A percentile compares a stretch with the other conserved stretches of the same genome.
Evolutionary conservation across 345 rosid genomes (phyloP).

Genomic region (Syzygium jambos): DNA sequence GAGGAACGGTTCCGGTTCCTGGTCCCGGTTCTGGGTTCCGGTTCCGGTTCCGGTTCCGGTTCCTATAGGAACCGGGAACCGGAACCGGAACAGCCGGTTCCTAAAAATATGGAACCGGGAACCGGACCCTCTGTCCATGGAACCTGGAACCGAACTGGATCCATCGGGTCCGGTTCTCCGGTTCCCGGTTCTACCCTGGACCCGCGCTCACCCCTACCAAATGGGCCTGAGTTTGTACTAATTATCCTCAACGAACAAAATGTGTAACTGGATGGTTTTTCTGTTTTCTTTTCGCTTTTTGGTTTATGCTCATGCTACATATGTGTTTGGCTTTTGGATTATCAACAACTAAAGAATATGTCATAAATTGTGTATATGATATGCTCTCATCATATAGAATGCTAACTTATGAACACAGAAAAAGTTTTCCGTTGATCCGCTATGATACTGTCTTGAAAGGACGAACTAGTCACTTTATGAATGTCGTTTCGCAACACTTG

Average conservation of each 20-base stretch:
- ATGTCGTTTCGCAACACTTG: not conserved
- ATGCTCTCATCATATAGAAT: too few species aligned
- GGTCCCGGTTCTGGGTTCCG: too few species aligned
- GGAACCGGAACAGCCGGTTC: too few species aligned
- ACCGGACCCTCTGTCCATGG: too few species aligned
- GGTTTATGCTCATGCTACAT: not conserved
- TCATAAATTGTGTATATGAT: not conserved
- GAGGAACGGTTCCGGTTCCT: too few species aligned
- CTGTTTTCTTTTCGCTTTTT: not conserved
- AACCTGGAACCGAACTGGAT: too few species aligned
- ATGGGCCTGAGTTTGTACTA: constrained; percentile 35
- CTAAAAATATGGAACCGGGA: too few species aligned
- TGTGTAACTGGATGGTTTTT: not conserved
- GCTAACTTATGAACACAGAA: not conserved
- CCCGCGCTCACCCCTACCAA: too few species aligned
- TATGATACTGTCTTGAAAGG: not conserved
- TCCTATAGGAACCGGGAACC: too few species aligned
- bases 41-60: too few species aligned
- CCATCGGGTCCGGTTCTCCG: too few species aligned
- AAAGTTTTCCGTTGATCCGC: not conserved
- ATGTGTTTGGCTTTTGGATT: not conserved
- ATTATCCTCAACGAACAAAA: not conserved
- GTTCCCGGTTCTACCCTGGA: too few species aligned
- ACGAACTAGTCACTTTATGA: not conserved
- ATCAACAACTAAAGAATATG: not conserved